phyloP scores from a whole-genome alignment of 345 rosid species.

The Erucastrum elatum region DNA sequence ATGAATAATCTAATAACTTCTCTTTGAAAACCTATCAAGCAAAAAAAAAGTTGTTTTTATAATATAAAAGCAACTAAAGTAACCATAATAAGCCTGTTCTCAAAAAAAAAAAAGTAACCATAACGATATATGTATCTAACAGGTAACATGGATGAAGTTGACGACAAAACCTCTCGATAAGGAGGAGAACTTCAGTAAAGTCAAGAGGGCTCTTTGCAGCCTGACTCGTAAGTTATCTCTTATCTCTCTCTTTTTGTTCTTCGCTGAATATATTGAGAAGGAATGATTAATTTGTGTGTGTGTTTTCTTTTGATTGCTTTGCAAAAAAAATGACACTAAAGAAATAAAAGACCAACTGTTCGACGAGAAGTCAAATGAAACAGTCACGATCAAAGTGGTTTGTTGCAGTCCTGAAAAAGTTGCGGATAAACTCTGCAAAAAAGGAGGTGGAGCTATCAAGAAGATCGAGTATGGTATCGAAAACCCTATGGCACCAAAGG shows the following conservation, averaged over 20 bases:
- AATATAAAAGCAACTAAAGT: not conserved
- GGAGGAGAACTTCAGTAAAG: slow-evolving; percentile 47
- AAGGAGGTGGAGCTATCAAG: slow-evolving; percentile 48
- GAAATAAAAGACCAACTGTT: slow-evolving; percentile 54
- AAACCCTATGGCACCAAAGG: not conserved
- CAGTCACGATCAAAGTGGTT: slow-evolving; percentile 59
- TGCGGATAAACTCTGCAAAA: slow-evolving; percentile 46
- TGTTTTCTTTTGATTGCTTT: not conserved
- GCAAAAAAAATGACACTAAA: not conserved
- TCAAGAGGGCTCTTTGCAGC: slow-evolving; percentile 45
- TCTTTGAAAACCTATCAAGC: not conserved
- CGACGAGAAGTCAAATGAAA: slow-evolving; percentile 51
- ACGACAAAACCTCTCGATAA: slow-evolving; percentile 51
- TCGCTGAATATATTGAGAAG: not conserved
- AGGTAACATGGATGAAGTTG: slow-evolving; percentile 66
- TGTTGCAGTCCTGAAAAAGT: slow-evolving; percentile 37
- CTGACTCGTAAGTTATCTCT: not conserved
- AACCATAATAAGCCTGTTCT: not conserved
- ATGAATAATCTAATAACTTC: not conserved
- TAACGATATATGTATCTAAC: not conserved
- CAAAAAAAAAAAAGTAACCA: not conserved
- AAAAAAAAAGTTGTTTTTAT: not conserved
- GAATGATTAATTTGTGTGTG: not conserved
- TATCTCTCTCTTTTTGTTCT: not conserved
- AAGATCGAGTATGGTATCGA: slow-evolving; percentile 39